These are phyloP conservation scores for Neofusicoccum ribis DNA, from an alignment of 2,329 filamentous ascomycete species.

Conservation along the genomic window DNA sequence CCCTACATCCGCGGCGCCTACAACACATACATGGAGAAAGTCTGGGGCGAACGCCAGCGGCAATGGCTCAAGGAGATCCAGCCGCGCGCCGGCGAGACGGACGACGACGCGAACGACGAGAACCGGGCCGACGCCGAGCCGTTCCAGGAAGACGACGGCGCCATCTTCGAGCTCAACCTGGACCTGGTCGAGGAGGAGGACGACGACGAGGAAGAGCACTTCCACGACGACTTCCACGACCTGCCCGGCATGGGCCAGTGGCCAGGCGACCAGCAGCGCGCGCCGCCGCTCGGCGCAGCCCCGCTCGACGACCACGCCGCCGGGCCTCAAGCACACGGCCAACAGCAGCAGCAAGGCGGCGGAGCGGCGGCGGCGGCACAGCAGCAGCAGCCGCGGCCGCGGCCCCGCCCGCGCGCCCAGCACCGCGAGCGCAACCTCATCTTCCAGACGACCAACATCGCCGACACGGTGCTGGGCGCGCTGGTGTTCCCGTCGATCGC, in stretches of 20 bases:
- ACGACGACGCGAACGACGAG: constrained; percentile 28
- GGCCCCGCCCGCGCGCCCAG: constrained; percentile 27
- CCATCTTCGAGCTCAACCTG: constrained; percentile 51
- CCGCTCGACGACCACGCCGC: constrained; percentile 27
- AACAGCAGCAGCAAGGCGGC: constrained; percentile 29
- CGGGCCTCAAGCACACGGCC: constrained; percentile 13
- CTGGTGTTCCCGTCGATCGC: constrained; percentile 82
- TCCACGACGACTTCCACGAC: constrained; percentile 40
- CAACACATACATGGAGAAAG: constrained; percentile 60
- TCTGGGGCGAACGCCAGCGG: constrained; percentile 59
- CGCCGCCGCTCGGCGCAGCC: constrained; percentile 29
- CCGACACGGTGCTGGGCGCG: constrained; percentile 64
- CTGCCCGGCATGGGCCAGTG: constrained; percentile 20
- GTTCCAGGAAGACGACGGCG: constrained; percentile 33
- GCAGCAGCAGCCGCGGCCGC: constrained; percentile 19
- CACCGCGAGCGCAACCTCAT: constrained; percentile 50
- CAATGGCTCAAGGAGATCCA: constrained; percentile 65
- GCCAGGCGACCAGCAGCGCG: constrained; percentile 19
- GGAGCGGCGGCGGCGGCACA: constrained; percentile 19
- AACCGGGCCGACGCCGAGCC: constrained; percentile 32
- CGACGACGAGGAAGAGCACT: constrained; percentile 31
- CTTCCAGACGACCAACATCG: constrained; percentile 56
- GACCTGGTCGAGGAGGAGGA: constrained; percentile 43
- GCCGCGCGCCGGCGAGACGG: constrained; percentile 51
- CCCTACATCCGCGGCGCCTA: constrained; percentile 67